Base-by-base conservation (phyloP, 108 stramenopile species). In the Fragilaria crotonensis region DNA sequence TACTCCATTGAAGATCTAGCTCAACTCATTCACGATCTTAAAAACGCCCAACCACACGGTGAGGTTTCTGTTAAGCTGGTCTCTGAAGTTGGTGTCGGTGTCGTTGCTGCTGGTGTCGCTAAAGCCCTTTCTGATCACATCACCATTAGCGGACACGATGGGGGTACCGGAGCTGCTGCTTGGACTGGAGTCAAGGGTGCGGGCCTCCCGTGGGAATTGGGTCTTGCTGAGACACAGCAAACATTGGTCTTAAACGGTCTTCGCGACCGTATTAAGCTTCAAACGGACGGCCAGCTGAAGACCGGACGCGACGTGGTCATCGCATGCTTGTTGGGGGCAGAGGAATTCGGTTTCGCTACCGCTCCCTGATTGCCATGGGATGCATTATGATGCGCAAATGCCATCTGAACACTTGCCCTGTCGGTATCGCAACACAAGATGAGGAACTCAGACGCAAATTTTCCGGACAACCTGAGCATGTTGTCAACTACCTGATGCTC, bases 371-470 rank as follows among this genome's bases (percentile, higher is more conserved):
- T 65, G 87, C 93, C n/a, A 83, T 97, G 81, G 96, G 96, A 45
- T 95, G 94, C 68, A 94, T 95, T 55, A 97, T 97, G 94, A 95
- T 95, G 94, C 75, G 94, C 45, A 95, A 95, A 69, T 97, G 94
- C 63, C 96, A 97, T 65, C 82, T 97, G 68, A 97, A 96, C 70
- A 96, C 95, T 11, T 96, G 95, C 68, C 95, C 95, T 30, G 93
- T 93, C 44, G 95, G 95, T 46, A 93, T 95, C 68, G 96, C 96
- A 20, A 95, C 96, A n/a, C 96, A 97, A 85, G 97, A 98, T 61
- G 92, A 94, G 63, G 92, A 95, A 64, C 81, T 98, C 11, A 75
- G 97, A 51, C 74, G 74, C 55, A 96, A 96, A 64, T 98, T 98
- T 73, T 74, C 81, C 45, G 97, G 97, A 30, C 87, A 95, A 73